phyloP scores from a whole-genome alignment of 129 eudicot genomes.

The Flaveria trinervia region DNA sequence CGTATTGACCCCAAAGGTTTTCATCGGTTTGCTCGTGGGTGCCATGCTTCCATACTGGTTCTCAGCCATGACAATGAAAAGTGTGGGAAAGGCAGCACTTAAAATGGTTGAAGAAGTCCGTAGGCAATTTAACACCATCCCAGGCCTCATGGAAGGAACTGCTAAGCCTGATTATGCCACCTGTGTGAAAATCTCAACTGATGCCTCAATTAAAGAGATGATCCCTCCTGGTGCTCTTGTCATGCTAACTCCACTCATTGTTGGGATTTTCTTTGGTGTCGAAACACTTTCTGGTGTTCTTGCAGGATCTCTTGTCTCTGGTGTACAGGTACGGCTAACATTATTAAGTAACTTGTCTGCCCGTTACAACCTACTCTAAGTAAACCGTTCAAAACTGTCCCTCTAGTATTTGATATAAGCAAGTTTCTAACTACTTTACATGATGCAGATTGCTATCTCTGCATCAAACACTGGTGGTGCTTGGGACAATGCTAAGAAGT shows the following conservation, averaged over 20 bases:
- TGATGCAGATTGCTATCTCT: constrained; percentile 83
- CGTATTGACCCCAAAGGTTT: constrained; percentile 76
- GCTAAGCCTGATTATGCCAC: constrained; percentile 89
- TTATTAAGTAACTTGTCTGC: not conserved
- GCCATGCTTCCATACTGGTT: constrained; percentile 98
- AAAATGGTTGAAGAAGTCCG: constrained; percentile 95
- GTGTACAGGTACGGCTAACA: constrained; percentile 70
- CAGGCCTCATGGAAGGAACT: constrained; percentile 81
- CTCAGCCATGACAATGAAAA: constrained; percentile 95
- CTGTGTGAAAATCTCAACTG: constrained; percentile 92
- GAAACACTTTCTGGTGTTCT: constrained; percentile 94
- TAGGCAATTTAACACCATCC: constrained; percentile 78
- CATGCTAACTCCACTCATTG: constrained; percentile 91
- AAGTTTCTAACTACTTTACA: constrained; percentile 12
- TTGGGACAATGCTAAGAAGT: constrained; percentile 96
- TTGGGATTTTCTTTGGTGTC: constrained; percentile 83
- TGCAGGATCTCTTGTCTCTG: constrained; percentile 88
- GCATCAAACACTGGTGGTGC: constrained; percentile 99
- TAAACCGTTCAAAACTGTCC: not conserved
- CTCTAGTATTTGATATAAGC: not conserved
- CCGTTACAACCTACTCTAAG: not conserved
- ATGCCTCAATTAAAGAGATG: constrained; percentile 95
- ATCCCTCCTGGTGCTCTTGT: constrained; percentile 92
- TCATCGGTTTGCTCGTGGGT: constrained; percentile 80
- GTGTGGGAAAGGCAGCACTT: constrained; percentile 85